These are phyloP conservation scores for Erythrobasidium yunnanense DNA, from an alignment of 768 basidiomycete genomes.

Conservation along the genomic window DNA sequence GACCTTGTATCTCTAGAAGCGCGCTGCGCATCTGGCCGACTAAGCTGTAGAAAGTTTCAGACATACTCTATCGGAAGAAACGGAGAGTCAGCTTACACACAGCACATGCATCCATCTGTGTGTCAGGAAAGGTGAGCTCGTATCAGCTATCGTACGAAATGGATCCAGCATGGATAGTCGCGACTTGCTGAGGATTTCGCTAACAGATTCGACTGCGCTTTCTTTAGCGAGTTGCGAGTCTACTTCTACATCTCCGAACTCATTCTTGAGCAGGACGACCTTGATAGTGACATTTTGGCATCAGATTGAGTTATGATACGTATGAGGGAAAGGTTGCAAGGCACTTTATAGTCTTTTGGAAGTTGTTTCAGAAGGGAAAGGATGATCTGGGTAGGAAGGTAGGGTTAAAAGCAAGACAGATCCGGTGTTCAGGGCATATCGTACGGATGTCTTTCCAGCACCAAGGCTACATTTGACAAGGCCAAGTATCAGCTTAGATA, in stretches of 20 bases:
- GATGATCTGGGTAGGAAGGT: conserved; percentile 47
- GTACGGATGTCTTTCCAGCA: conserved; percentile 37
- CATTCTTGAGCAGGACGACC: conserved; percentile 85
- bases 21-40: conserved; percentile 92
- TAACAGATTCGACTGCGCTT: conserved; percentile 71
- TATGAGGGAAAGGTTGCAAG: too few species aligned
- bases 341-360: conserved; percentile 63
- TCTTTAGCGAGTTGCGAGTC: conserved; percentile 82
- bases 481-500: too few species aligned
- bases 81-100: background rate
- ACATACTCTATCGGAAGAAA: background rate
- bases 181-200: conserved; percentile 75
- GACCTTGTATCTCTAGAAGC: conserved; percentile 58
- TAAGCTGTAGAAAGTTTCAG: conserved; percentile 53
- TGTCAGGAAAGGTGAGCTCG: background rate
- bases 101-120: conserved; percentile 26
- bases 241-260: conserved; percentile 90
- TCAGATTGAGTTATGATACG: too few species aligned
- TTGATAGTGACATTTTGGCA: too few species aligned
- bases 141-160: conserved; percentile 24
- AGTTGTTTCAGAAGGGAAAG: conserved; percentile 70
- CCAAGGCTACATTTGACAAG: conserved; percentile 37
- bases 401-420: background rate
- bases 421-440: background rate
- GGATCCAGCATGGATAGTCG: background rate